A percentile compares a stretch with the other conserved stretches of the same genome.
These are phyloP conservation scores for Cercophora sp. DNA, from an alignment of 495 filamentous ascomycete species.

Conservation along the genomic window DNA sequence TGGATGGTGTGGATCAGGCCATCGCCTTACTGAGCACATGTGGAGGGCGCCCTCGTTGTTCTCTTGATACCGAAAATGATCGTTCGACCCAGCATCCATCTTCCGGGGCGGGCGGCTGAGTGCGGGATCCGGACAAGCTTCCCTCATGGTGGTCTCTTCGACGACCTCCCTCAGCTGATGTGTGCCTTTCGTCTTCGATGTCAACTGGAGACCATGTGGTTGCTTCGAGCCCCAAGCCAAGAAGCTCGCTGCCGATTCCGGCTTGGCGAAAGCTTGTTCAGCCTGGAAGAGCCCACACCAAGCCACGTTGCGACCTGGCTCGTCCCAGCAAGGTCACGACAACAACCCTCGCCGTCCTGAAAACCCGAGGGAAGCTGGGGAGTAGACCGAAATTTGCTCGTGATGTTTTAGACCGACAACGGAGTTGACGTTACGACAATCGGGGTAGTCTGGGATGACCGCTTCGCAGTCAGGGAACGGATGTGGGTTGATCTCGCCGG, in stretches of 20 bases:
- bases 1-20: no score
- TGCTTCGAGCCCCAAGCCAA: background rate
- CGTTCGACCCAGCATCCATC: no score
- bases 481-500: slow-evolving; percentile 10
- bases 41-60: no score
- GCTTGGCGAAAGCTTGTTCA: slow-evolving; percentile 29
- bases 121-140: no score
- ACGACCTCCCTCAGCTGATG: no score
- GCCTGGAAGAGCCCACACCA: background rate
- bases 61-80: no score
- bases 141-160: no score
- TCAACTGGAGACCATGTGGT: no score
- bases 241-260: slow-evolving; percentile 5
- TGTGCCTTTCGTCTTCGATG: background rate
- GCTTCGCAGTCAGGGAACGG: no score
- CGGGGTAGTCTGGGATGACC: background rate
- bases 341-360: background rate
- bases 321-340: background rate
- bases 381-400: background rate
- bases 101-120: no score
- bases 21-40: no score
- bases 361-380: background rate
- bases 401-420: background rate
- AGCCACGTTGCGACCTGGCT: no score
- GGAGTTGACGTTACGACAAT: background rate